phyloP scores from a whole-genome alignment of 176 grass and related monocot species.

The Thalia dealbata region DNA sequence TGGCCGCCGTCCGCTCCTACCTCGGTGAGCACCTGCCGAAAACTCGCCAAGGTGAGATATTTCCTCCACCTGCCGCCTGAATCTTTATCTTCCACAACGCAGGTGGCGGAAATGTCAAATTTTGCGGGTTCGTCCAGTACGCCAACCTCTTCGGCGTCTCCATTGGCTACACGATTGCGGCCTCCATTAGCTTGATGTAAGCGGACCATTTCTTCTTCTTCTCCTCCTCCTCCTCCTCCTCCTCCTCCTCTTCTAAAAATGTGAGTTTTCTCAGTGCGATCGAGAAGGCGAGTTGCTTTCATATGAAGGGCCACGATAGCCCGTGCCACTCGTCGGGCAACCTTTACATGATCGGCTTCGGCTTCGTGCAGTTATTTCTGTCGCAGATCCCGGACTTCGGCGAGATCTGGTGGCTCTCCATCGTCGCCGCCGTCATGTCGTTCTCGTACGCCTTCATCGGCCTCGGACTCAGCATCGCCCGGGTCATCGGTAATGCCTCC shows the following conservation, averaged over 20 bases:
- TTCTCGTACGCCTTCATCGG: not conserved
- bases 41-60: not conserved
- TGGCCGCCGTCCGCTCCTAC: slow-evolving; percentile 70
- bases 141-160: slow-evolving; percentile 1
- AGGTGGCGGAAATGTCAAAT: slow-evolving; percentile 1
- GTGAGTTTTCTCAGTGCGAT: slow-evolving; percentile 5
- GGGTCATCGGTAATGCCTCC: not conserved
- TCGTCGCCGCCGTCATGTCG: slow-evolving; percentile 13
- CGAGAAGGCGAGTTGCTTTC: not conserved
- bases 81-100: not conserved
- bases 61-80: not conserved
- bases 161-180: slow-evolving; percentile 9
- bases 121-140: slow-evolving; percentile 11
- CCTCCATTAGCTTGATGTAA: slow-evolving; percentile 16
- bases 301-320: not conserved
- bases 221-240: not conserved
- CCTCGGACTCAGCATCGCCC: not conserved
- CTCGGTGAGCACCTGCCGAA: slow-evolving; percentile 36
- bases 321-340: not conserved
- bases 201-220: not conserved
- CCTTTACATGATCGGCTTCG: not conserved
- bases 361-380: not conserved
- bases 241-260: too few species aligned
- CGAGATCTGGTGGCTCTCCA: slow-evolving; percentile 7
- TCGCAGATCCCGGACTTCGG: not conserved